These are phyloP conservation scores for Microcyclosporella mali DNA, from an alignment of 2,329 filamentous ascomycete species.

Conservation along the genomic window DNA sequence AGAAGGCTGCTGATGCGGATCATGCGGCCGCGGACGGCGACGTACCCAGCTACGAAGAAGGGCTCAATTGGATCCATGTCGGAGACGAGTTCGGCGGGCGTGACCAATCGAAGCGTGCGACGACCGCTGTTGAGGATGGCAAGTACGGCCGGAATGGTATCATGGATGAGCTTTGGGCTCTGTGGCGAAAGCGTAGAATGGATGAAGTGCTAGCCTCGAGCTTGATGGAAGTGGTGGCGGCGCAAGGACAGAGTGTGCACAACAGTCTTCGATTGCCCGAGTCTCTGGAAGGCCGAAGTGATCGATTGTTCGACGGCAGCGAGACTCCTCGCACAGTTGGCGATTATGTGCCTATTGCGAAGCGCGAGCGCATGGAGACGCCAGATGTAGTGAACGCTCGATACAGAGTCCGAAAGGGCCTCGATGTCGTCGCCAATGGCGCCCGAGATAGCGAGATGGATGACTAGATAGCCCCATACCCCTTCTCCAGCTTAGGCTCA, in stretches of 20 bases:
- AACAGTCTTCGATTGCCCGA: slow-evolving; percentile 4
- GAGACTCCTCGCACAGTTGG: slow-evolving; percentile 50
- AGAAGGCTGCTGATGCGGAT: slow-evolving; percentile 36
- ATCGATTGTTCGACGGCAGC: slow-evolving; percentile 51
- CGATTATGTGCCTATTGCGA: slow-evolving; percentile 51
- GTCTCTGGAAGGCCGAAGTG: slow-evolving; percentile 4
- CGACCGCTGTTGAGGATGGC: slow-evolving; percentile 42
- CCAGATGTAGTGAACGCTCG: slow-evolving; percentile 54
- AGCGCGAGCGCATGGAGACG: slow-evolving; percentile 51
- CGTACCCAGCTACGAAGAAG: slow-evolving; percentile 47
- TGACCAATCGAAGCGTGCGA: slow-evolving; percentile 25
- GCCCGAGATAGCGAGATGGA: slow-evolving; percentile 10
- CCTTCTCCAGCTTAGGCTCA: slow-evolving; percentile 48
- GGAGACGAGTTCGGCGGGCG: slow-evolving; percentile 54
- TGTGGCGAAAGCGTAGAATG: slow-evolving; percentile 80
- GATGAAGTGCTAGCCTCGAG: slow-evolving; percentile 77
- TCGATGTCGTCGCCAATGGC: slow-evolving; percentile 15
- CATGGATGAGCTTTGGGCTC: slow-evolving; percentile 70
- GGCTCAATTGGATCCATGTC: slow-evolving; percentile 70
- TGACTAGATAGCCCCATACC: slow-evolving; percentile 11
- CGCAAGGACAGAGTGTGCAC: slow-evolving; percentile 28
- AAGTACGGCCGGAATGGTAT: slow-evolving; percentile 62
- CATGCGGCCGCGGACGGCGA: slow-evolving; percentile 32
- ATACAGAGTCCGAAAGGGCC: slow-evolving; percentile 49
- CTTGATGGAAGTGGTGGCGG: slow-evolving; percentile 59